Evolutionary conservation across 192 early-diverging fungal species (phyloP).

Genomic region (Coemansia sp.): DNA sequence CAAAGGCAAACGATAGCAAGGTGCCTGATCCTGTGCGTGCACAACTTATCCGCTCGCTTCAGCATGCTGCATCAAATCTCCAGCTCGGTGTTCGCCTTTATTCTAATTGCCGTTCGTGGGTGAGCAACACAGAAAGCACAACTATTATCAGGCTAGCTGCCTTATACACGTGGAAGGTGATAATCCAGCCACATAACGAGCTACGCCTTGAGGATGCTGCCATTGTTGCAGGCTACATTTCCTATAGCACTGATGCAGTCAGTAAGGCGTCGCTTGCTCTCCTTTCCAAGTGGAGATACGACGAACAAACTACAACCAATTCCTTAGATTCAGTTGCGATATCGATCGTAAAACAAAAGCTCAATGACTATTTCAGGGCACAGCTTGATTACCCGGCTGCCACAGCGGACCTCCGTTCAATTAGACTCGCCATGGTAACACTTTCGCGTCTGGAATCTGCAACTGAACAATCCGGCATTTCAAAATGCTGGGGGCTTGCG

Average conservation of each 20-base stretch:
- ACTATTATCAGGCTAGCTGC: conserved; percentile 26
- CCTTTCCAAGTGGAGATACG: conserved; percentile 33
- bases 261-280: conserved; percentile 27
- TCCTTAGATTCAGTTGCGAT: neutral
- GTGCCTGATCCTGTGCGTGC: conserved; percentile 39
- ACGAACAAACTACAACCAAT: neutral
- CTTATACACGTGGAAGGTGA: conserved; percentile 30
- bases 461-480: neutral
- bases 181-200: conserved; percentile 46
- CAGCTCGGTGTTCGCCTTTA: conserved; percentile 46
- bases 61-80: conserved; percentile 44
- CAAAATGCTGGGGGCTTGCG: conserved; percentile 31
- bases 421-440: conserved; percentile 16
- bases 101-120: conserved; percentile 35
- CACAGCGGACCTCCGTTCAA: conserved; percentile 13
- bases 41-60: conserved; percentile 49
- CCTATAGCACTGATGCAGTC: conserved; percentile 17
- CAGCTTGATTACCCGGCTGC: conserved; percentile 18
- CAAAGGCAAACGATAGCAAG: conserved; percentile 26
- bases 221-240: conserved; percentile 17
- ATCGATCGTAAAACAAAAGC: conserved; percentile 1
- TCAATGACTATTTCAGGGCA: conserved; percentile 11
- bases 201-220: conserved; percentile 35
- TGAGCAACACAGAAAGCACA: conserved; percentile 22
- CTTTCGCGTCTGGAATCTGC: conserved; percentile 40